A percentile compares a stretch with the other conserved stretches of the same genome.
These are phyloP conservation scores for Penicillium nucicola DNA, from an alignment of 495 filamentous ascomycete species.

Conservation along the genomic window DNA sequence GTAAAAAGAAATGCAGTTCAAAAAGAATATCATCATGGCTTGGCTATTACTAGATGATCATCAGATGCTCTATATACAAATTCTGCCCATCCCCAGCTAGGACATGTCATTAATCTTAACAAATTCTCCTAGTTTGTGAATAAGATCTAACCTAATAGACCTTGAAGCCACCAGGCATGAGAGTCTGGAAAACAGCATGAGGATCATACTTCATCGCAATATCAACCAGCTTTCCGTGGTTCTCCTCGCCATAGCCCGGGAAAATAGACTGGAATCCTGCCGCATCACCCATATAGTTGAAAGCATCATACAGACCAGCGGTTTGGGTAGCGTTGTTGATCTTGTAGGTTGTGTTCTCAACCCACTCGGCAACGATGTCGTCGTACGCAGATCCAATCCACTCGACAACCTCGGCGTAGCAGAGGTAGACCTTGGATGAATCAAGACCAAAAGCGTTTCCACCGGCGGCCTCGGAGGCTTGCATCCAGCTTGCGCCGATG, in stretches of 20 bases:
- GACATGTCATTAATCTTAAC: neutral
- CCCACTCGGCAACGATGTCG: slow-evolving; percentile 27
- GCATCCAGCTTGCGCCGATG: slow-evolving; percentile 39
- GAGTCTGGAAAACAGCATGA: slow-evolving; percentile 45
- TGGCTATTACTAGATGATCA: no score
- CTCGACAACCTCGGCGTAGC: slow-evolving; percentile 38
- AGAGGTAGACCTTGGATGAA: slow-evolving; percentile 30
- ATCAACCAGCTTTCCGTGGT: slow-evolving; percentile 29
- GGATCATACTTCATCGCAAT: slow-evolving; percentile 50
- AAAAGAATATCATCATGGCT: no score
- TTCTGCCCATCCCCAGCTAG: no score
- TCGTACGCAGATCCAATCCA: slow-evolving; percentile 34
- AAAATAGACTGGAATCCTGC: slow-evolving; percentile 38
- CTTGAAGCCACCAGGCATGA: slow-evolving; percentile 40
- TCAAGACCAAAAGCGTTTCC: slow-evolving; percentile 45
- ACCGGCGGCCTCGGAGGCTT: slow-evolving; percentile 26
- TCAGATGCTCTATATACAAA: no score
- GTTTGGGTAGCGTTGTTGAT: slow-evolving; percentile 34
- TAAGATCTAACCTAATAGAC: slow-evolving; percentile 14
- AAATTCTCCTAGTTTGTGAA: neutral
- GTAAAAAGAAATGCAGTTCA: neutral
- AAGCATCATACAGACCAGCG: slow-evolving; percentile 28
- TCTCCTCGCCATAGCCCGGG: slow-evolving; percentile 44
- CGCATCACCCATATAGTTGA: slow-evolving; percentile 34
- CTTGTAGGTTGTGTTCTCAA: slow-evolving; percentile 30